Evolutionary conservation across 306 rosid species (phyloP).

Genomic region (Acacia melanoxylon): DNA sequence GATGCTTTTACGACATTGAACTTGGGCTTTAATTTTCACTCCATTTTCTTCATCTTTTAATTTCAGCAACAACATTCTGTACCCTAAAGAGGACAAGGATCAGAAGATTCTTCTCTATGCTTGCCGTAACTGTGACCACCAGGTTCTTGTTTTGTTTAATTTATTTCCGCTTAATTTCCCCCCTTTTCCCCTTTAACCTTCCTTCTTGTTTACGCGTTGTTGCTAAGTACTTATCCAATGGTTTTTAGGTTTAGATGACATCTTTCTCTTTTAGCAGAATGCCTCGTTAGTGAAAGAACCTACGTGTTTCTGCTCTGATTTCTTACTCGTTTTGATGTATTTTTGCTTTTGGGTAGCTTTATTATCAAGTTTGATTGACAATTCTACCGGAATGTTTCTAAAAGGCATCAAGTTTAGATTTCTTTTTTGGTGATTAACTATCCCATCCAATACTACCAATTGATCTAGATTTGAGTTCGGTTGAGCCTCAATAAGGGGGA

Average conservation of each 20-base stretch:
- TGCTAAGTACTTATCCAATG: not conserved
- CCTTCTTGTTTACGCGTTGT: not conserved
- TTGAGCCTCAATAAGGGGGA: not conserved
- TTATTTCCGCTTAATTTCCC: not conserved
- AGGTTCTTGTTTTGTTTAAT: constrained; percentile 46
- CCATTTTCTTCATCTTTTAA: not conserved
- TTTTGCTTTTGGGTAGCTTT: not conserved
- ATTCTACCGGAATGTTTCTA: not conserved
- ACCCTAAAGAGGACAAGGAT: constrained; percentile 90
- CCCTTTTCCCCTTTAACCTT: not conserved
- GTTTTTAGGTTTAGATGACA: not conserved
- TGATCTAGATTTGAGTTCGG: not conserved
- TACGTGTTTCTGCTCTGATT: not conserved
- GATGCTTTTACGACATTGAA: not conserved
- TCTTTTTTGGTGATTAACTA: not conserved
- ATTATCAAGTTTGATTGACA: not conserved
- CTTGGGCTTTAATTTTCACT: not conserved
- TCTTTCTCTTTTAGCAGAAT: not conserved
- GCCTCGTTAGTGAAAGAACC: not conserved
- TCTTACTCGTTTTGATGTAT: not conserved
- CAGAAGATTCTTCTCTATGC: constrained; percentile 81
- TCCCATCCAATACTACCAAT: not conserved
- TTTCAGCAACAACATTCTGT: constrained; percentile 88
- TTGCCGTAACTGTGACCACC: constrained; percentile 96
- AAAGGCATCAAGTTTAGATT: not conserved